These are phyloP conservation scores for Vanrija sp. DNA, from an alignment of 1,284 basidiomycete species.

Conservation along the genomic window DNA sequence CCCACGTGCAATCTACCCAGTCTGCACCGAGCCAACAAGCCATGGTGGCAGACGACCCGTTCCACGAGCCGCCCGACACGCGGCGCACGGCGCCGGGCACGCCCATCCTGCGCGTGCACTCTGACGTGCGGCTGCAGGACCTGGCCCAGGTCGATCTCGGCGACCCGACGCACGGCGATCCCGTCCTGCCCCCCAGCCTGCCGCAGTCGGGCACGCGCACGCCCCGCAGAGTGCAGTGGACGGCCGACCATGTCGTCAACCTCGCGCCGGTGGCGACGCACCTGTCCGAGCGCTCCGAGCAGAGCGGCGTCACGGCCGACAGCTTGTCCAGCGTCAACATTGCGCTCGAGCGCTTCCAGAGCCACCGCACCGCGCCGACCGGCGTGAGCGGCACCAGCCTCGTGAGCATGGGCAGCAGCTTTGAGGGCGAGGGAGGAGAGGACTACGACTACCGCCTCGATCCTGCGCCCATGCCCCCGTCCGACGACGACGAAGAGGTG, in stretches of 20 bases:
- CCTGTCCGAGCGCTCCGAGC: slow-evolving; percentile 1
- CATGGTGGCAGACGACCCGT: no score
- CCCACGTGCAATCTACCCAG: no score
- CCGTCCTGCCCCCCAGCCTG: no score
- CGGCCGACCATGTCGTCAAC: slow-evolving; percentile 35
- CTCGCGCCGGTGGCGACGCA: slow-evolving; percentile 35
- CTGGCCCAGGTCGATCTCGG: no score
- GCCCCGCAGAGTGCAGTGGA: slow-evolving; percentile 46
- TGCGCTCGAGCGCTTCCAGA: slow-evolving; percentile 1
- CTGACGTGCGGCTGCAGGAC: no score
- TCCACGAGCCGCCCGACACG: no score
- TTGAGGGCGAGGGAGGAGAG: slow-evolving; percentile 20
- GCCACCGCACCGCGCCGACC: not conserved
- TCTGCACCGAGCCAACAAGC: no score
- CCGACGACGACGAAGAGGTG: not conserved
- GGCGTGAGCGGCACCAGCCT: not conserved
- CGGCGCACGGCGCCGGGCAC: no score
- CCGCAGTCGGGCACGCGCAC: slow-evolving; percentile 29
- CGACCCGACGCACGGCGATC: no score
- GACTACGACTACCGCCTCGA: slow-evolving; percentile 49
- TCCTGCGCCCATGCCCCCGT: slow-evolving; percentile 15
- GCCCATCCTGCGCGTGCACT: no score
- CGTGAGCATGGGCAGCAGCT: slow-evolving; percentile 6
- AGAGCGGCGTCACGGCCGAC: slow-evolving; percentile 23
- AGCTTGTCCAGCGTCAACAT: slow-evolving; percentile 37